A percentile compares a stretch with the other conserved stretches of the same genome.
Conservation (phyloP, 148 eudicot genomes). For the Silene conica region DNA sequence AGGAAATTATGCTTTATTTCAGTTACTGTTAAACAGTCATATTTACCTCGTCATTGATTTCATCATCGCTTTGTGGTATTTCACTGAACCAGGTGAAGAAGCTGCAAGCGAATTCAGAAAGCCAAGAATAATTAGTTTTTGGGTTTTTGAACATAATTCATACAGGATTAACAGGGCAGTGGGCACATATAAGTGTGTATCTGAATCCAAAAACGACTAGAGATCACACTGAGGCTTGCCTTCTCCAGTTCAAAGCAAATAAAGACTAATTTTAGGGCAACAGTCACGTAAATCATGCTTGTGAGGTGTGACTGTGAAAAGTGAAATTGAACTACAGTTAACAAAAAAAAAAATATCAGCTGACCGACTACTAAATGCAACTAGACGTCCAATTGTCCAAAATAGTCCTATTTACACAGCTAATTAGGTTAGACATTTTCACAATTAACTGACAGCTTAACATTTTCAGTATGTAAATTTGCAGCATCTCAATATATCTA, state of each 20-base stretch:
- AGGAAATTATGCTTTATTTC: neutral
- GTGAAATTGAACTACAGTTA: too few relatives aligned
- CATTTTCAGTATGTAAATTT: neutral
- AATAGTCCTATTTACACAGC: neutral
- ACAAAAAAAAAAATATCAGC: too few relatives aligned
- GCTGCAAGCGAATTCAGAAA: slow-evolving; percentile 40
- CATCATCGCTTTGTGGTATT: slow-evolving; percentile 52
- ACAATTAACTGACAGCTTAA: neutral
- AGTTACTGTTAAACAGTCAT: neutral
- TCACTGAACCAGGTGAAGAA: slow-evolving; percentile 90
- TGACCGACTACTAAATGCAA: neutral
- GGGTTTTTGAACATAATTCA: neutral
- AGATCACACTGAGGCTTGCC: too few relatives aligned
- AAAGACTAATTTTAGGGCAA: too few relatives aligned
- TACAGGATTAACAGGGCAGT: neutral
- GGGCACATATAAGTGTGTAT: neutral
- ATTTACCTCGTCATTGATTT: slow-evolving; percentile 70
- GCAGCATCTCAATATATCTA: neutral
- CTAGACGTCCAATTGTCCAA: neutral
- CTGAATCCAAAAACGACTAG: too few relatives aligned
- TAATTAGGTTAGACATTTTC: too few relatives aligned
- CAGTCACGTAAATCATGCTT: neutral
- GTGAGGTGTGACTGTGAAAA: too few relatives aligned
- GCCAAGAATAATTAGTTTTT: neutral
- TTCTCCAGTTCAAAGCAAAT: too few relatives aligned